Evolutionary conservation across 1,284 basidiomycete genomes (phyloP).

Genomic region (Puccinia horiana): DNA sequence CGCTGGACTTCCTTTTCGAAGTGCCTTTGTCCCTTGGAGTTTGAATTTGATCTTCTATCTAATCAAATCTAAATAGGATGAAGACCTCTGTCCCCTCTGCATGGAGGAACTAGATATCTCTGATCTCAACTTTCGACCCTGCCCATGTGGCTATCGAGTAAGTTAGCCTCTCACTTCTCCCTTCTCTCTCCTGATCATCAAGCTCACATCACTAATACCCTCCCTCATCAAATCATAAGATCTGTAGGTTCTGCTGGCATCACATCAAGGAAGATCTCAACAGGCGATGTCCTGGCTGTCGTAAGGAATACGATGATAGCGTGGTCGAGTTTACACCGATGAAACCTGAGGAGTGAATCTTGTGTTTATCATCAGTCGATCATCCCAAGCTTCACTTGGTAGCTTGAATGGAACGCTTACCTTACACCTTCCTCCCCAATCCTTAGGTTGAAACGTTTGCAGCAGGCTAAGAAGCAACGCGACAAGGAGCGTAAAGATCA

Average conservation of each 20-base stretch:
- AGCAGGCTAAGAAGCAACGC: constrained; percentile 91
- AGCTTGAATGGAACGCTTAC: constrained; percentile 31
- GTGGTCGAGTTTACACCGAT: constrained; percentile 94
- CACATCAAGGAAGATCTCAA: constrained; percentile 96
- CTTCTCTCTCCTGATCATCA: neutral
- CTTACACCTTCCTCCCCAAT: constrained; percentile 51
- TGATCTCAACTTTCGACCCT: constrained; percentile 99
- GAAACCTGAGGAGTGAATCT: constrained; percentile 85
- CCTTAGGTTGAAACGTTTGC: constrained; percentile 84
- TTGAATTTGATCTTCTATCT: neutral
- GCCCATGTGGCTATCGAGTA: constrained; percentile 97
- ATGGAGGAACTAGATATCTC: constrained; percentile 98
- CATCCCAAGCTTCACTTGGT: neutral
- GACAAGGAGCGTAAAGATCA: constrained; percentile 96
- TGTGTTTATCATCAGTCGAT: constrained; percentile 15
- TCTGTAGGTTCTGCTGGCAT: constrained; percentile 99
- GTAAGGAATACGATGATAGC: constrained; percentile 88
- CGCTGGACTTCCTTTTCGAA: neutral
- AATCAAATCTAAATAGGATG: constrained; percentile 71
- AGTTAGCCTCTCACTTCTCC: constrained; percentile 52
- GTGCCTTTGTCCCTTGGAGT: neutral
- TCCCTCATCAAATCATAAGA: constrained; percentile 63
- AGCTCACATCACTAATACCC: constrained; percentile 41
- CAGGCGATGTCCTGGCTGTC: constrained; percentile 93
- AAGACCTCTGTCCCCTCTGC: constrained; percentile 96